phyloP scores from a whole-genome alignment of 2,329 filamentous ascomycete genomes.

The Clonostachys sp. region DNA sequence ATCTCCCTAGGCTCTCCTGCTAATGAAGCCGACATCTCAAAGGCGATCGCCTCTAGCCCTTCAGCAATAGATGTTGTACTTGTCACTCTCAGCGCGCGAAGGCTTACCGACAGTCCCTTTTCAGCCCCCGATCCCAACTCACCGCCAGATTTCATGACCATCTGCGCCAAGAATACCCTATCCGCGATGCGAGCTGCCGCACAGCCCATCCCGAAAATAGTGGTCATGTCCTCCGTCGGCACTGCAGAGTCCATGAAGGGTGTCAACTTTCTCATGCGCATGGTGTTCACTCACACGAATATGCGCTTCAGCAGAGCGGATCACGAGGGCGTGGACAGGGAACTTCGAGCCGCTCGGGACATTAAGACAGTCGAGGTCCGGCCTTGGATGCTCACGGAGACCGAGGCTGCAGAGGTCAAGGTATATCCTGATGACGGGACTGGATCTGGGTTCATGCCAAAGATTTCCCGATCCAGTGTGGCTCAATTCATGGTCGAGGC shows the following conservation, averaged over 20 bases:
- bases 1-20: conserved; percentile 26
- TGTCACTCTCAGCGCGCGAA: conserved; percentile 38
- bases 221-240: conserved; percentile 42
- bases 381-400: conserved; percentile 33
- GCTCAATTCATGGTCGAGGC: conserved; percentile 37
- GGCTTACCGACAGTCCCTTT: conserved; percentile 39
- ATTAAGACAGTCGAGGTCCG: conserved; percentile 27
- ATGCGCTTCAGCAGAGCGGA: conserved; percentile 39
- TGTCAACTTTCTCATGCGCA: conserved; percentile 29
- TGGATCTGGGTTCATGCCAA: conserved; percentile 30
- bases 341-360: conserved; percentile 16
- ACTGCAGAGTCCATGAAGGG: conserved; percentile 33
- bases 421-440: conserved; percentile 31
- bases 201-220: conserved; percentile 24
- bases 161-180: conserved; percentile 29
- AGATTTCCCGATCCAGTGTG: conserved; percentile 27
- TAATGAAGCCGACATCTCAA: conserved; percentile 19
- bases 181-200: conserved; percentile 27
- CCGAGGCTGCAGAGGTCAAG: conserved; percentile 24
- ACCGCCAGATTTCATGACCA: conserved; percentile 37
- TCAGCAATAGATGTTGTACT: conserved; percentile 27
- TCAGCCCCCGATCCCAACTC: conserved; percentile 25
- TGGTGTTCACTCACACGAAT: conserved; percentile 34
- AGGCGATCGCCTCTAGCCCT: conserved; percentile 13
- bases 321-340: conserved; percentile 35